These are phyloP conservation scores for Sporothrix brasiliensis DNA, from an alignment of 2,329 filamentous ascomycete species.

Conservation along the genomic window DNA sequence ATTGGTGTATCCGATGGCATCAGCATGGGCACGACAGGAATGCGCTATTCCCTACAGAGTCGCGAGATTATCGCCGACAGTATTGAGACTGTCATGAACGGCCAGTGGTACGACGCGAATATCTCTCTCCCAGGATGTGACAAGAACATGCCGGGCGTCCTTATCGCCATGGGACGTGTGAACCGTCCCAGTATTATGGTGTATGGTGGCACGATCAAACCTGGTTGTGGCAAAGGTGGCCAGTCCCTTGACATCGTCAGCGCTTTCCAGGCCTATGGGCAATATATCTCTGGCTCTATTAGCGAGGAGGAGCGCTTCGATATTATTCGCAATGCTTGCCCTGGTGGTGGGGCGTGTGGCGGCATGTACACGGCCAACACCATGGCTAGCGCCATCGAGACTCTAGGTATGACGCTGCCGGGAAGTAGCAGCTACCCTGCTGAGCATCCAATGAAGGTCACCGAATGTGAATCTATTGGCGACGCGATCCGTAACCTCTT, in stretches of 20 bases:
- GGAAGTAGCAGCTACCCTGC: constrained; percentile 80
- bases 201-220: constrained; percentile 91
- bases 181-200: constrained; percentile 97
- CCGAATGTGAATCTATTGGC: constrained; percentile 73
- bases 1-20: constrained; percentile 97
- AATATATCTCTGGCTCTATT: constrained; percentile 90
- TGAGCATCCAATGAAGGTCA: constrained; percentile 69
- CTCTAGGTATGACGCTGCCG: constrained; percentile 76
- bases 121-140: constrained; percentile 96
- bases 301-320: constrained; percentile 89
- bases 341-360: constrained; percentile 79
- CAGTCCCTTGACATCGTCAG: constrained; percentile 89
- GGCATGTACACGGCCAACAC: constrained; percentile 84
- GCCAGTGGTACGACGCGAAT: constrained; percentile 98
- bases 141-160: constrained; percentile 97
- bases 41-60: constrained; percentile 84
- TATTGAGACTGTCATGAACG: constrained; percentile 98
- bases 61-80: constrained; percentile 96
- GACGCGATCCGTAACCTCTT: constrained; percentile 74
- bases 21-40: constrained; percentile 96
- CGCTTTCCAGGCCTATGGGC: constrained; percentile 96
- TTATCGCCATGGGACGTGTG: constrained; percentile 91
- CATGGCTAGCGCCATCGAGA: constrained; percentile 74
- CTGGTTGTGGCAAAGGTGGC: constrained; percentile 79
- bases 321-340: constrained; percentile 90